Conservation (phyloP, 31 red algal genomes). For the Bonnemaisonia californica region DNA sequence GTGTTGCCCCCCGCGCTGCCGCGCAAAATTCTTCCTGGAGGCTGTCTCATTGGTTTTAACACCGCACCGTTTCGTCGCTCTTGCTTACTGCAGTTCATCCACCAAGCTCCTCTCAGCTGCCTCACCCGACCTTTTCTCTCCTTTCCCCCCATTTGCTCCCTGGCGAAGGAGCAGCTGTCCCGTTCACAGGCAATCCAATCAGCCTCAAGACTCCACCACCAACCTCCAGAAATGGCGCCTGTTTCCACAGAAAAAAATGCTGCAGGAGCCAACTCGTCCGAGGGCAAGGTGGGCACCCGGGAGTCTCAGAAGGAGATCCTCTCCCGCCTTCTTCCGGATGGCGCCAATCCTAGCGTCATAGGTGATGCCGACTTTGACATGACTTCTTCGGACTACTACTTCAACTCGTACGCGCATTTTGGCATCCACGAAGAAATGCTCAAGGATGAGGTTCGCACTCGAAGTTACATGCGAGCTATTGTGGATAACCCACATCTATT, state of each 20-base stretch:
- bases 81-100: no score
- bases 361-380: slow-evolving; percentile 78
- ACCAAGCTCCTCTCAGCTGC: no score
- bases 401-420: slow-evolving; percentile 96
- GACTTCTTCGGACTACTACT: slow-evolving; percentile 95
- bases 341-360: slow-evolving; percentile 66
- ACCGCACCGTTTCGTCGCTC: no score
- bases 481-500: slow-evolving; percentile 85
- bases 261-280: not conserved
- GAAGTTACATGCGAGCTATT: slow-evolving; percentile 94
- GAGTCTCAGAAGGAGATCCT: slow-evolving; percentile 34
- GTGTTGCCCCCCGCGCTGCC: no score
- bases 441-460: slow-evolving; percentile 90
- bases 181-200: no score
- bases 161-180: no score
- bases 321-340: slow-evolving; percentile 52
- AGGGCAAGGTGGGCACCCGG: not conserved
- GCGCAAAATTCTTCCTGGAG: no score
- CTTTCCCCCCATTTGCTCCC: no score
- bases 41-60: no score
- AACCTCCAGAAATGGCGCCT: no score
- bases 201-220: no score
- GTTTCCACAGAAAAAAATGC: slow-evolving; percentile 2
- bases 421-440: slow-evolving; percentile 98
- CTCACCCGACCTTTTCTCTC: no score